Base-by-base conservation (phyloP, 805 yeast species). In the Spencermartinsiella europaea region DNA sequence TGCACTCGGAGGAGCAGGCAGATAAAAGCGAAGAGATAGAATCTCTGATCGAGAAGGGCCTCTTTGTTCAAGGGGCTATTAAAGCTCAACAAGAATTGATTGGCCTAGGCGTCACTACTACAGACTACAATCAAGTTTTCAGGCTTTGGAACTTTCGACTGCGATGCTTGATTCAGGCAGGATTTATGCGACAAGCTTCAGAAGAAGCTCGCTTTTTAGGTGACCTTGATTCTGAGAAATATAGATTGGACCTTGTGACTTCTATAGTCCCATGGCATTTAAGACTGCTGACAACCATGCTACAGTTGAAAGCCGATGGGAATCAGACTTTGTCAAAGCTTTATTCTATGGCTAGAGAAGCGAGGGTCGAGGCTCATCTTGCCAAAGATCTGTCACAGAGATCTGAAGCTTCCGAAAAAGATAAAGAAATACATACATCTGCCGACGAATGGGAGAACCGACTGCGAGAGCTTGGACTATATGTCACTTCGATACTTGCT, bases 291-390 rank as follows among this genome's bases (percentile, higher is more conserved):
- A 45, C 61, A 3, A 58, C 62, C 17, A 60, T 63, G 21, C 53
- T 65, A 15, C 62, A 57, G 40, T 53, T 65, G 3, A 56, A 57
- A 17, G 67, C 68, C 2, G 65, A 67, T 42, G 60, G 60, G 42
- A 68, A 62, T 36, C 45, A 57, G 4, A 63, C 67, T 1, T 47
- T 67, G 5, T 57, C 55, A 38, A 48, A 48, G 33, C 62, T 62
- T 49, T 67, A 68, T 45, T 42, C 54, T 5, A 46, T 68, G 40
- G 68, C 66, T 0, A 50, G 61, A 5, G 71, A 66, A 28, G 69
- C 70, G 1, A 52, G 69, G 17, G 41, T 43, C 4, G 60, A 55
- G 34, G 49, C 57, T 7, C 33, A 33, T 15, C 42, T 42, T 20
- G 45, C 52, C 17, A 31, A 21, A 20, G 22, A 31, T 8, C 12